Conservation (phyloP, 1,284 basidiomycete genomes). For the Microbotryum lychnidis-dioicae region DNA sequence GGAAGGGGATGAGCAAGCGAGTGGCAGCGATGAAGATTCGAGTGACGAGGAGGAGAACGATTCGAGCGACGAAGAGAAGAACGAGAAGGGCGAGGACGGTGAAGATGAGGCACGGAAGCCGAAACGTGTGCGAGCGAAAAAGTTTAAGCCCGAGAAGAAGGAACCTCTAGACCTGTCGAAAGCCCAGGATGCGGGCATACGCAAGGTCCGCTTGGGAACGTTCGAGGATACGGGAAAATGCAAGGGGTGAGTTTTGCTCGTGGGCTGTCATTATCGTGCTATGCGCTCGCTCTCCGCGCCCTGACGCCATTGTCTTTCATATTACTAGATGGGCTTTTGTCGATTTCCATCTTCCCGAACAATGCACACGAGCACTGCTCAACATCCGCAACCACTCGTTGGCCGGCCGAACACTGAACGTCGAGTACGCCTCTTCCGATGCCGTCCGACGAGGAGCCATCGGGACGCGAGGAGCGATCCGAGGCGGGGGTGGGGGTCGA, state of each 20-base stretch:
- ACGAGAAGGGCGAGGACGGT: not conserved
- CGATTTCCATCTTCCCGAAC: slow-evolving; percentile 70
- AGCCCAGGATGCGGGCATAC: slow-evolving; percentile 53
- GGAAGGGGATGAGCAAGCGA: slow-evolving; percentile 40
- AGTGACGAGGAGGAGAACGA: slow-evolving; percentile 12
- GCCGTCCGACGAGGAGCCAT: slow-evolving; percentile 61
- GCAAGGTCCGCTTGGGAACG: slow-evolving; percentile 84
- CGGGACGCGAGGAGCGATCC: slow-evolving; percentile 31
- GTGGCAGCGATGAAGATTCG: slow-evolving; percentile 20
- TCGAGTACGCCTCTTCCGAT: slow-evolving; percentile 81
- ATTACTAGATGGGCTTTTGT: slow-evolving; percentile 77
- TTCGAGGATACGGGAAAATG: slow-evolving; percentile 91
- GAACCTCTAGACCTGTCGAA: slow-evolving; percentile 21
- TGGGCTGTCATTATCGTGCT: not conserved
- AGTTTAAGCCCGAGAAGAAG: slow-evolving; percentile 7
- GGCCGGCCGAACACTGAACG: slow-evolving; percentile 70
- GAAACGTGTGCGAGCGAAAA: slow-evolving; percentile 6
- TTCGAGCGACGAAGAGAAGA: slow-evolving; percentile 7
- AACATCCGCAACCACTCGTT: slow-evolving; percentile 77
- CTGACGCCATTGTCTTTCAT: not conserved
- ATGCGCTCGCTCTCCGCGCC: not conserved
- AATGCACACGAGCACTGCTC: slow-evolving; percentile 72
- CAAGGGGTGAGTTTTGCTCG: slow-evolving; percentile 63
- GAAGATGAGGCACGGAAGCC: not conserved
- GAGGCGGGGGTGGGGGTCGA: slow-evolving; percentile 12